phyloP scores from a whole-genome alignment of 179 eudicot species.

The Corrigiola litoralis region DNA sequence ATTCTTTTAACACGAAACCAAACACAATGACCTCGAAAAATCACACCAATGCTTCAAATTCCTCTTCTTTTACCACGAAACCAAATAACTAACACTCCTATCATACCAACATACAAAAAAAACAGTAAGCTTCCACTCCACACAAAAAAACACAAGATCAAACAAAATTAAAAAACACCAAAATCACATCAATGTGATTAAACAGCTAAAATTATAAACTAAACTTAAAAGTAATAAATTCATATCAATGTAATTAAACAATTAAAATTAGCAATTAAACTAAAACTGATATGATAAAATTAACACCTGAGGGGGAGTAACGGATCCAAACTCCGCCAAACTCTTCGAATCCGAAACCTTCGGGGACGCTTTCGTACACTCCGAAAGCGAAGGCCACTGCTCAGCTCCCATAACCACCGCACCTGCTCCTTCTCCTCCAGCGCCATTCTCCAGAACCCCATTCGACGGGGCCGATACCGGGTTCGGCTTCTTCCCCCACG shows the following conservation, averaged over 20 bases:
- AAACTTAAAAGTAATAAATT: not conserved
- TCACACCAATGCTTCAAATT: not conserved
- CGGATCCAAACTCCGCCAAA: constrained; percentile 34
- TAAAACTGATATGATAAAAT: too few relatives aligned
- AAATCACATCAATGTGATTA: too few relatives aligned
- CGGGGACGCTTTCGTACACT: constrained; percentile 55
- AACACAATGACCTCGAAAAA: not conserved
- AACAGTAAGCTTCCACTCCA: too few relatives aligned
- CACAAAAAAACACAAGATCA: too few relatives aligned
- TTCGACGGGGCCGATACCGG: constrained; percentile 10
- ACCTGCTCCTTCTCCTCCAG: constrained; percentile 31
- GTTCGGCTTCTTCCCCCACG: constrained; percentile 60
- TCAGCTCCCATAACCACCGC: constrained; percentile 61
- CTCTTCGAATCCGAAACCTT: constrained; percentile 43
- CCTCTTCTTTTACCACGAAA: not conserved
- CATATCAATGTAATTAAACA: not conserved
- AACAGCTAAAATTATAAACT: too few relatives aligned
- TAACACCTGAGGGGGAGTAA: constrained; percentile 49
- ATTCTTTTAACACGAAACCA: too few relatives aligned
- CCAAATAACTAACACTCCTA: too few relatives aligned
- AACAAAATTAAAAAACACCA: too few relatives aligned
- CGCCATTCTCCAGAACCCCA: constrained; percentile 28
- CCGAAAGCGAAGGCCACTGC: constrained; percentile 83
- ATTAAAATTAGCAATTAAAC: not conserved
- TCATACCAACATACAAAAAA: too few relatives aligned